Evolutionary conservation across 1,284 basidiomycete genomes (phyloP), one percentile per base, ranked within the genome.

Genomic region (Malassezia globosa): DNA sequence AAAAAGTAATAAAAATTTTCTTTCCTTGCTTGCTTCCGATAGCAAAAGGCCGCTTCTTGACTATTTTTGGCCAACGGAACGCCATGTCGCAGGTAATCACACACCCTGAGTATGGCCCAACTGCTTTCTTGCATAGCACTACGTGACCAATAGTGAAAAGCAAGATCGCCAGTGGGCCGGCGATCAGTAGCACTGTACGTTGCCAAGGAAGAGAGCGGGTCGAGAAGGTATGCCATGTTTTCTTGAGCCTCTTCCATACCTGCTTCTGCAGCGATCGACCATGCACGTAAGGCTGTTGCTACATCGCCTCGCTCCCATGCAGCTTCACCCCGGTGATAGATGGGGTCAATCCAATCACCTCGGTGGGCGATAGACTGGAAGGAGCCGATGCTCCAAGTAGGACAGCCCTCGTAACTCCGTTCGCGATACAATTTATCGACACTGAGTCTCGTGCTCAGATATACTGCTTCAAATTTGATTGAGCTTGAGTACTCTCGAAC

Each of bases 241-340:
- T 90, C 96, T 75, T 97, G 92, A 2, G 87, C 92, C 29, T 82
- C 78, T 73, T 97, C 92, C 45, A 80, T 83, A 0, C 94, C 94
- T 57, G 85, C 77, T 74, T 97, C 65, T 8, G 59, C 94, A 4
- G 87, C 87, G 29, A 89, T 84, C 45, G 94, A 79, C 83, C 85
- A 89, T 14, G 59, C 62, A 0, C 63, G 53, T 14, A 71, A 46
- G 2, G 68, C 64, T 19, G 57, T 61, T 11, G 49, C 41, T 13
- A 43, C 37, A 22, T 66, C 52, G 5, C 61, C 56, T 11, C 56
- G 55, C n/a, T 56, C 47, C 61, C 60, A 64, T 2, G 68, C 68
- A 13, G 60, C 55, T 42, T 64, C 63, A 3, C 62, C 68, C 22
- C 62, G 62, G 46, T 61, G 62, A 27, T 57, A 69, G 25, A 60